Percentiles rank a stretch among this genome's conserved stretches.
Evolutionary conservation across 495 filamentous ascomycete species (phyloP).

Genomic region (Aspergillus mulundensis): DNA sequence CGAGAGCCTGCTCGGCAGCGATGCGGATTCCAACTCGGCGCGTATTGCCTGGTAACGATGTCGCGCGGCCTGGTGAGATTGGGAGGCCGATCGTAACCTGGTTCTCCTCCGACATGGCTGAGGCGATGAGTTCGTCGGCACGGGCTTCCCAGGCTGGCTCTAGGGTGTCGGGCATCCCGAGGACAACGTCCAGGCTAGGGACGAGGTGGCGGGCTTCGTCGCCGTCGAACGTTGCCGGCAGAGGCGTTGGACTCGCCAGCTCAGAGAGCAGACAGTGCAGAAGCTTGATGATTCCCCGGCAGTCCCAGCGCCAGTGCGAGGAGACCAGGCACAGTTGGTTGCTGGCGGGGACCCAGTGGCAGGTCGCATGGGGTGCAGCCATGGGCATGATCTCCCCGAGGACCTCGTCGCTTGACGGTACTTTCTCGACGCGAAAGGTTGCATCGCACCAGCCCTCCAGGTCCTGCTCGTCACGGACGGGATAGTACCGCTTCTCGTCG

Average conservation of each 20-base stretch:
- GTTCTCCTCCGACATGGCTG: no score
- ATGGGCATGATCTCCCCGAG: background rate
- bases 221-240: no score
- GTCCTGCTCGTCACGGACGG: no score
- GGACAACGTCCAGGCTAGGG: background rate
- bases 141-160: background rate
- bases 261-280: background rate
- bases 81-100: no score
- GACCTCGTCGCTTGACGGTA: background rate
- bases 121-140: background rate
- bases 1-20: no score
- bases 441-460: background rate
- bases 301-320: background rate
- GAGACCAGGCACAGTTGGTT: background rate
- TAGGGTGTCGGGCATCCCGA: background rate
- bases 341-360: conserved; percentile 1
- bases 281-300: background rate
- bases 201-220: background rate
- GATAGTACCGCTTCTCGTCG: no score
- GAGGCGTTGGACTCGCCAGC: no score
- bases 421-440: background rate
- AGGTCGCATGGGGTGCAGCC: background rate
- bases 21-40: no score
- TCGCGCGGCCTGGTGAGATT: no score
- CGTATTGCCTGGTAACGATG: no score